A percentile compares a stretch with the other conserved stretches of the same genome.
These are phyloP conservation scores for Wallacemonas collosoma DNA, from an alignment of 208 protist genomes.

Conservation along the genomic window DNA sequence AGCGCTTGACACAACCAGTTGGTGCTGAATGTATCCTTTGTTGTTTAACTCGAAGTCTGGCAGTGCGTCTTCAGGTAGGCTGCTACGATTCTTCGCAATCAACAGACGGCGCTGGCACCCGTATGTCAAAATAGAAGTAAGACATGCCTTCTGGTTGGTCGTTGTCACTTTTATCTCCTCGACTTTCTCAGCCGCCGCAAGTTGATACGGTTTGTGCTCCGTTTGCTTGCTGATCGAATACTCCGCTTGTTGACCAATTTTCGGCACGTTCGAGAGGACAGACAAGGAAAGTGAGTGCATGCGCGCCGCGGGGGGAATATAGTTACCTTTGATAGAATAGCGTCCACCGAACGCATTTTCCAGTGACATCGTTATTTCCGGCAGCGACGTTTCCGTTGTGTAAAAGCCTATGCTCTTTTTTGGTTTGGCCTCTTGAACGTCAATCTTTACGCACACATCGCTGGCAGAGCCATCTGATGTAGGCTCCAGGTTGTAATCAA, in stretches of 20 bases:
- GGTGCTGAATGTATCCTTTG: slow-evolving; percentile 76
- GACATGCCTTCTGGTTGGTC: slow-evolving; percentile 50
- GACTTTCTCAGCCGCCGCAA: slow-evolving; percentile 62
- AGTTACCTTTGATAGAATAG: slow-evolving; percentile 80
- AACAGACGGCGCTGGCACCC: slow-evolving; percentile 74
- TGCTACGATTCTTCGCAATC: slow-evolving; percentile 47
- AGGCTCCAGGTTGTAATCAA: slow-evolving; percentile 85
- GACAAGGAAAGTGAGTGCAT: slow-evolving; percentile 77
- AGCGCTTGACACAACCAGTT: slow-evolving; percentile 44
- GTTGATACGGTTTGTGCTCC: slow-evolving; percentile 70
- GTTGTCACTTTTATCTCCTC: slow-evolving; percentile 71
- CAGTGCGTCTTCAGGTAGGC: slow-evolving; percentile 31
- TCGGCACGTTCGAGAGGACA: slow-evolving; percentile 76
- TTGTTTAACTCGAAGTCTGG: slow-evolving; percentile 59
- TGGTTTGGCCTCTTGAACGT: slow-evolving; percentile 67
- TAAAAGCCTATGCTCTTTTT: slow-evolving; percentile 82
- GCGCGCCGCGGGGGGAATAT: slow-evolving; percentile 77
- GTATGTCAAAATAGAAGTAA: slow-evolving; percentile 60
- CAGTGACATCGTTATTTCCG: slow-evolving; percentile 71
- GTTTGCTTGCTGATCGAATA: slow-evolving; percentile 71
- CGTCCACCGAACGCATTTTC: slow-evolving; percentile 77
- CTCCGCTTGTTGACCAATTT: slow-evolving; percentile 72
- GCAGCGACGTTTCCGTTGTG: slow-evolving; percentile 80
- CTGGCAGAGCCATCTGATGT: slow-evolving; percentile 60
- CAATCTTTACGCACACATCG: slow-evolving; percentile 79